Evolutionary conservation across 2,329 filamentous ascomycete genomes (phyloP).

Genomic region (Beauveria pseudobassiana): DNA sequence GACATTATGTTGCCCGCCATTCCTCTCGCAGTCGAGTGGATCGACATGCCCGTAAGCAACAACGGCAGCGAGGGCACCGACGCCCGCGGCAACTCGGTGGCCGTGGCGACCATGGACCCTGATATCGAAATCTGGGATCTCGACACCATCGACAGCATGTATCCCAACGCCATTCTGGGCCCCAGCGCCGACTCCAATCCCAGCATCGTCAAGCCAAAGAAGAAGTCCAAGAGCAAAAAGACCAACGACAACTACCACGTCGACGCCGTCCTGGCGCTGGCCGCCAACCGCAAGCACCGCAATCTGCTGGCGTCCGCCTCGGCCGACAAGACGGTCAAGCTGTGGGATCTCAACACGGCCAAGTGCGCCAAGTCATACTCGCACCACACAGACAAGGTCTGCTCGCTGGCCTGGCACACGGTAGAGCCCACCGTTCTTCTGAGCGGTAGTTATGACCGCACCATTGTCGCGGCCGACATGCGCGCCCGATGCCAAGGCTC

Average conservation of each 20-base stretch:
- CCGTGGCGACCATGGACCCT: constrained; percentile 93
- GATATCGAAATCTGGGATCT: constrained; percentile 99
- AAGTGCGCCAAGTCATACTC: constrained; percentile 93
- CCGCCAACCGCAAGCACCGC: constrained; percentile 86
- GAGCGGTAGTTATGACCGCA: constrained; percentile 91
- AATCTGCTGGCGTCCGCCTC: constrained; percentile 93
- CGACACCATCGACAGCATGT: constrained; percentile 95
- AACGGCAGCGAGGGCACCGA: constrained; percentile 56
- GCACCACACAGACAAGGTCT: constrained; percentile 97
- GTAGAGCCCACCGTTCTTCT: constrained; percentile 80
- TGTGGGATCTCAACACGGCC: constrained; percentile 91
- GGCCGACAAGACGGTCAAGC: constrained; percentile 92
- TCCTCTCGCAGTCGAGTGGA: constrained; percentile 90
- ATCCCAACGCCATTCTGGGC: constrained; percentile 91
- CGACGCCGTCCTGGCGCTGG: constrained; percentile 83
- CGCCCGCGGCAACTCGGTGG: constrained; percentile 79
- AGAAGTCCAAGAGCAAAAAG: constrained; percentile 84
- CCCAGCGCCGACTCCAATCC: constrained; percentile 52
- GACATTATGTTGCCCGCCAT: constrained; percentile 99
- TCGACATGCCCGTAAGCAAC: constrained; percentile 75
- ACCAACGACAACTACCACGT: constrained; percentile 89
- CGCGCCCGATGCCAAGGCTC: constrained; percentile 75
- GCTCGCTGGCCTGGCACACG: constrained; percentile 89
- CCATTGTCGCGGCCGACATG: constrained; percentile 93
- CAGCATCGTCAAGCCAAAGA: constrained; percentile 68